Evolutionary conservation across 805 yeast genomes (phyloP), one percentile per base, ranked within the genome.

Genomic region (Yamadazyma sp.): DNA sequence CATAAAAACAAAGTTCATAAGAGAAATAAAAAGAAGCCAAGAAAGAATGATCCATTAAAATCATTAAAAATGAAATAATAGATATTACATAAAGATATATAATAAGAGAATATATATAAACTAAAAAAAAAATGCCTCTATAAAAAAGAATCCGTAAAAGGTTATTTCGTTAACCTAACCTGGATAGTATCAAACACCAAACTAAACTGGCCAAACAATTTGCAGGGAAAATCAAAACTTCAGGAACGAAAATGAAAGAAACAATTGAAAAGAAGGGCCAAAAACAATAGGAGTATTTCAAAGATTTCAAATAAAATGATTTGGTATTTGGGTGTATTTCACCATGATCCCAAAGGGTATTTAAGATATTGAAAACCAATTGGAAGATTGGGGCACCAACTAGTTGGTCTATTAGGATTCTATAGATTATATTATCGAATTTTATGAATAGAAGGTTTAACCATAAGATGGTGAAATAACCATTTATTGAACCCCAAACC

Each of bases 41-140:
- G 60, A 39, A 78, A 75, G 54, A 57, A 66, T 13, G 82, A 82
- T 57, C 86, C 89, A n/a, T 66, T 82, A 50, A 82, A 80, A 56
- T 73, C 61, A 5, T 58, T 62, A 38, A 63, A 52, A 31, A 44
- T 40, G 30, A 43, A 39, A 22, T 22, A 25, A 22, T 12, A 19
- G 5, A 25, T 6, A 18, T 17, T 30, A 8, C 4, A 30, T 30
- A 30, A 21, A 8, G 10, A 7, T 7, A 21, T 21, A 21, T 8
- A 21, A 21, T 21, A 7, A 21, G 10, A 21, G 23, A 21, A 21
- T 21, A 21, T 23, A 23, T 15, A 27, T 27, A 15, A 9, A 27
- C n/a, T n/a, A n/a, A n/a, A n/a, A n/a, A n/a, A n/a, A n/a, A n/a
- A n/a, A n/a, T n/a, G n/a, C n/a, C n/a, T n/a, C n/a, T n/a, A n/a